A percentile compares a stretch with the other conserved stretches of the same genome.
Conservation (phyloP, 2,329 filamentous ascomycete species). For the Colletotrichum echinochloae region DNA sequence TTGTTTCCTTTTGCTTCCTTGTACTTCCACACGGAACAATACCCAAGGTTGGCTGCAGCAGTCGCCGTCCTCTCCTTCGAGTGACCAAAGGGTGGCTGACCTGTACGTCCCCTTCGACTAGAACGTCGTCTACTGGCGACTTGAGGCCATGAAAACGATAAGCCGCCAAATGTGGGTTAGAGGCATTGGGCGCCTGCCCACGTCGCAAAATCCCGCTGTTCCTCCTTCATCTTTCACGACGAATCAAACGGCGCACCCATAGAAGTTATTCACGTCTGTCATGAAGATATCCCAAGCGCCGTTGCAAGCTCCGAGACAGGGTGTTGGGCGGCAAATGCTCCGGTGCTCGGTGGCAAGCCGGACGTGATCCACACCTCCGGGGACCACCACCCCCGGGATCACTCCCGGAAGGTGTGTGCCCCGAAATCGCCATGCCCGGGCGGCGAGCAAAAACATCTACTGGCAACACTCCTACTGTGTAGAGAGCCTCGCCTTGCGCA, state of each 20-base stretch:
- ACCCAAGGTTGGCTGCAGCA: slow-evolving; percentile 6
- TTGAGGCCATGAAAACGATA: not conserved
- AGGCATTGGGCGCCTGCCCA: not conserved
- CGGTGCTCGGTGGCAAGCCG: not conserved
- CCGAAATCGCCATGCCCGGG: slow-evolving; percentile 1
- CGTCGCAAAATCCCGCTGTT: not conserved
- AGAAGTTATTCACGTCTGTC: not conserved
- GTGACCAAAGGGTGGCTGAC: not conserved
- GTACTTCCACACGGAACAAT: slow-evolving; percentile 18
- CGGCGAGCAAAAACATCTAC: not conserved
- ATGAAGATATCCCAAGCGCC: too few species aligned
- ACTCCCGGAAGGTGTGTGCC: slow-evolving; percentile 1
- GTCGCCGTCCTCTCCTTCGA: not conserved
- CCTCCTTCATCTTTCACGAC: not conserved
- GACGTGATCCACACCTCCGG: not conserved
- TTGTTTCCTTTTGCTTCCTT: not conserved
- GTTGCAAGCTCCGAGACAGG: not conserved
- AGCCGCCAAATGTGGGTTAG: not conserved
- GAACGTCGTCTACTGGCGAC: not conserved
- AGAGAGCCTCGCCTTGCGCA: slow-evolving; percentile 13
- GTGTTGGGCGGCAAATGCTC: not conserved
- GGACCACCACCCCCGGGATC: not conserved
- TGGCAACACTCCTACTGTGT: not conserved
- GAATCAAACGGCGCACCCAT: not conserved
- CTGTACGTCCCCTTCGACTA: not conserved